Evolutionary conservation across 2,329 filamentous ascomycete genomes (phyloP), one percentile per base, ranked within the genome.

Genomic region (Colletotrichum theobromicola): DNA sequence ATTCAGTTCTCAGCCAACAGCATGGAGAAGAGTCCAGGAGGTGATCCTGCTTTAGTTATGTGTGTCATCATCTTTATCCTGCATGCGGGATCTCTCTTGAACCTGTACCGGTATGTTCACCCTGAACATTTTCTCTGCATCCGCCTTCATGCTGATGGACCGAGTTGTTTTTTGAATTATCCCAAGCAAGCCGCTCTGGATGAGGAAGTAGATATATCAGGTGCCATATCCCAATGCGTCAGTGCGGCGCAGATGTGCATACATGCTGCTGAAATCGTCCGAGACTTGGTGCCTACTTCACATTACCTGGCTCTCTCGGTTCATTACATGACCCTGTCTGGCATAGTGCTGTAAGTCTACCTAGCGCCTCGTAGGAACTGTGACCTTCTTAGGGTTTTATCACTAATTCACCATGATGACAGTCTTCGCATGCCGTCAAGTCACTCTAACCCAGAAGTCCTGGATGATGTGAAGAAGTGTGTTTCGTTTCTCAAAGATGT

Each of bases 1-100:
- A 78, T 81, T 16, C 79, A 79, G 4, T 80, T 81, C 50, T 81
- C 80, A 1, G 79, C 77, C 24, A 78, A 78, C 46, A 70, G 53
- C 4, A n/a, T 72, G 16, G 71, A 74, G 10, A 67, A 60, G 32
- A 55, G 55, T 7, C 24, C 50, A 0, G 53, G 53, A 0, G 53
- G 53, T 2, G 53, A 57, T 10, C 53, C 53, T 28, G 53, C 53
- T 1, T 28, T 57, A 24, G 53, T 57, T 0, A 57, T 57, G 53
- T 57, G 53, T 57, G 53, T 57, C 21, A 28, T 57, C 13, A 57
- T 57, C 53, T 57, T 57, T 0, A 57, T 57, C 24, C 53, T 57
- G 0, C 53, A 57, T 28, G 53, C 53, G 15, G 53, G 53, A 0
- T 57, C 53, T 57, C 53, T 57, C 24, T 0, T 57, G 15, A 57